Conservation (phyloP, 768 basidiomycete species). For the Rhizopogon vesiculosus region DNA sequence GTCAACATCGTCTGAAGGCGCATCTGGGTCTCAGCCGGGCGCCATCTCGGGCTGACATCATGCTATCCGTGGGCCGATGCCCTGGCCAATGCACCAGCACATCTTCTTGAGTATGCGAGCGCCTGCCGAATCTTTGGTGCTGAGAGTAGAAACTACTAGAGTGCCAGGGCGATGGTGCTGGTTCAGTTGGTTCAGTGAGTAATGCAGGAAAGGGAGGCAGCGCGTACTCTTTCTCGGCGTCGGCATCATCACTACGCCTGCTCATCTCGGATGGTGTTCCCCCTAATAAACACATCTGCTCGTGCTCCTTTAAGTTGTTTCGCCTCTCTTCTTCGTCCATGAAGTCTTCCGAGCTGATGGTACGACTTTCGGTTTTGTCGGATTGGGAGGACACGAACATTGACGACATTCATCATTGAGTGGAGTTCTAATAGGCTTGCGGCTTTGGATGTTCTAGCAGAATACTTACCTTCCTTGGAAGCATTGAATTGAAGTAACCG, state of each 20-base stretch:
- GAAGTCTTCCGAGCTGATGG: conserved; percentile 77
- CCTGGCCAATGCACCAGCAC: too few relatives aligned
- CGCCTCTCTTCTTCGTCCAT: conserved; percentile 96
- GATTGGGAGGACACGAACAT: conserved; percentile 87
- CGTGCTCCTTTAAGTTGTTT: conserved; percentile 69
- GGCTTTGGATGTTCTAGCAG: not conserved
- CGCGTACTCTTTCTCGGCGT: conserved; percentile 33
- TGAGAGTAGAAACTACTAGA: too few relatives aligned
- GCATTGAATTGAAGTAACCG: conserved; percentile 95
- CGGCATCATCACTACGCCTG: conserved; percentile 23
- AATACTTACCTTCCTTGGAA: conserved; percentile 78
- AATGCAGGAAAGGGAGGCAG: not conserved
- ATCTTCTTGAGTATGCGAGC: too few relatives aligned
- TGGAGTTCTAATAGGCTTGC: not conserved
- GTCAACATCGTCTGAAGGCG: too few relatives aligned
- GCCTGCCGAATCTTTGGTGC: too few relatives aligned
- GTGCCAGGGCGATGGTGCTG: conserved; percentile 59
- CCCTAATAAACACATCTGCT: conserved; percentile 66
- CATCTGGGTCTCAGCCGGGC: too few relatives aligned
- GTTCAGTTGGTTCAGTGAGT: conserved; percentile 2
- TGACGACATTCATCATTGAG: conserved; percentile 87
- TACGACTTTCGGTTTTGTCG: conserved; percentile 63
- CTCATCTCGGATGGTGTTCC: conserved; percentile 45
- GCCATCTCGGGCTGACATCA: too few relatives aligned
- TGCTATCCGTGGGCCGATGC: too few relatives aligned